Conservation (phyloP, 2,329 filamentous ascomycete genomes). For the Xylariaceae sp. region DNA sequence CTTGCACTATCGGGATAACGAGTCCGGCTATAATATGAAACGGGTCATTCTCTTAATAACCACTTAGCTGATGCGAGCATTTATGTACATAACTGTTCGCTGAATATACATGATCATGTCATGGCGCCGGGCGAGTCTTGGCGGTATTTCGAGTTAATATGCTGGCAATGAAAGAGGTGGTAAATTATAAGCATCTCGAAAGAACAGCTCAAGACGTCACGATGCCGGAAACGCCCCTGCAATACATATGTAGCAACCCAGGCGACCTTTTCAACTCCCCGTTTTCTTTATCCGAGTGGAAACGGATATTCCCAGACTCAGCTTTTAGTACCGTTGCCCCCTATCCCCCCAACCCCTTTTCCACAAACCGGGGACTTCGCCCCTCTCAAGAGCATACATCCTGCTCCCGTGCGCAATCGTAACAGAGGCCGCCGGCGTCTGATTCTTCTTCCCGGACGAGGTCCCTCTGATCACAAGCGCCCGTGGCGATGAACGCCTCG, state of each 20-base stretch:
- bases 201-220: neutral
- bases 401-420: constrained; percentile 32
- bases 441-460: constrained; percentile 31
- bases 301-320: neutral
- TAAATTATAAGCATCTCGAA: neutral
- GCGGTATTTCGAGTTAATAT: neutral
- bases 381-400: constrained; percentile 18
- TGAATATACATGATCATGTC: no score
- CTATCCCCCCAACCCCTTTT: constrained; percentile 5
- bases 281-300: neutral
- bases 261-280: neutral
- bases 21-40: no score
- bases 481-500: constrained; percentile 25
- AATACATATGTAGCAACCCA: neutral
- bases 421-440: constrained; percentile 34
- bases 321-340: neutral
- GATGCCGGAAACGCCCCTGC: neutral
- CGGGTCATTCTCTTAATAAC: no score
- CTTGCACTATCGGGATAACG: no score
- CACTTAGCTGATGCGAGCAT: no score
- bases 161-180: neutral
- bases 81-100: no score
- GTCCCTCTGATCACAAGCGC: constrained; percentile 28
- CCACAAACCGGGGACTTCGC: neutral
- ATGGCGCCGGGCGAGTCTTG: no score